Evolutionary conservation across 73 alveolate genomes (phyloP), one percentile per base, ranked within the genome.

Genomic region (Symbiodinium pilosum): DNA sequence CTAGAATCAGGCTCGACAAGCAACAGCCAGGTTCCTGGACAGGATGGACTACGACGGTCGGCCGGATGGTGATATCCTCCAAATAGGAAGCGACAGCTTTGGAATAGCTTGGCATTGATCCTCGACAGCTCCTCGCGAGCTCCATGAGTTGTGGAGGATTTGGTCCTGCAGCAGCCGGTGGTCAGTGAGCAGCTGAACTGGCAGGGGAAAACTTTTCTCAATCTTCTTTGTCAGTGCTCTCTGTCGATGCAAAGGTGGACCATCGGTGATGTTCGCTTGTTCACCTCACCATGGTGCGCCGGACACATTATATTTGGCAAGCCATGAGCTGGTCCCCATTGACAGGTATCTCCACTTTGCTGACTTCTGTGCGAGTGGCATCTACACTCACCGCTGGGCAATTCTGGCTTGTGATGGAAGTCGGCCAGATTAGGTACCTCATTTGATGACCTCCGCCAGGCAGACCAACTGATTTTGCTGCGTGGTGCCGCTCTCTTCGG

Each of bases 131-230:
- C 64, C 59, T 32, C 16, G 11, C 68, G 32, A 32, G 8, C 32
- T 84, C 21, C 40, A 21, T 11, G 12, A 32, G 52, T 69, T 69
- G 18, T 32, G 30, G 47, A 91, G 97, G 97, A 40, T 41, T 69
- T 42, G 97, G 97, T 41, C 97, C 97, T 4, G 97, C 97, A 69
- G 97, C 97, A 28, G 97, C 97, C 3, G 97, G 97, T 3, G 97
- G 97, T 21, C 97, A 91, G 97, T 36, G 8, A 34, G 44, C 34
- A 11, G 47, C 85, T 73, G 26, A 73, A 43, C 47, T 47, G 59
- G 59, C 59, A 47, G n/a, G n/a, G n/a, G n/a, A n/a, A n/a, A n/a
- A n/a, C n/a, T n/a, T n/a, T n/a, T n/a, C n/a, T n/a, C n/a, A n/a
- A n/a, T n/a, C n/a, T n/a, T n/a, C n/a, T n/a, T n/a, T n/a, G n/a